Conservation (phyloP, 2,329 filamentous ascomycete genomes). For the Ramichloridium luteum region DNA sequence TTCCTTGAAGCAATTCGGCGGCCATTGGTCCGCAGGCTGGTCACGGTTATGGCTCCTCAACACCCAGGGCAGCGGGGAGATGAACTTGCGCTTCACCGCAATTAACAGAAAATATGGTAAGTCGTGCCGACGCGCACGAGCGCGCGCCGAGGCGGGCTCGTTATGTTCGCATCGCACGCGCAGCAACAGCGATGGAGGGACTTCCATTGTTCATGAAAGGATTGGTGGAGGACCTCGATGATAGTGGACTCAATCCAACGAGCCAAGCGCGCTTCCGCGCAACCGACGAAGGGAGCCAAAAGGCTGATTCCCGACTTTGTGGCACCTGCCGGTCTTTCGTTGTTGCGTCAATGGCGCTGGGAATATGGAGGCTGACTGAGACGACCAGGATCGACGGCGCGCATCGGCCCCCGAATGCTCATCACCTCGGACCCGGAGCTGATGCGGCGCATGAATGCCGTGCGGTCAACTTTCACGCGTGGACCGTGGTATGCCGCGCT, state of each 20-base stretch:
- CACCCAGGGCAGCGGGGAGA: conserved; percentile 26
- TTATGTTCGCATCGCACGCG: conserved; percentile 2
- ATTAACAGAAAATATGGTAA: conserved; percentile 28
- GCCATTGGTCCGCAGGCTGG: conserved; percentile 28
- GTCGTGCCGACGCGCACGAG: too few relatives aligned
- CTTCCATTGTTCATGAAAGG: conserved; percentile 1
- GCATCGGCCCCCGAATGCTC: conserved; percentile 26
- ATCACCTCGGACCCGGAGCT: conserved; percentile 28
- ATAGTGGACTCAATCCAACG: too few relatives aligned
- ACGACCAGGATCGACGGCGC: conserved; percentile 27
- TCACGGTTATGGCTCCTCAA: conserved; percentile 28
- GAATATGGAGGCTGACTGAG: conserved; percentile 8
- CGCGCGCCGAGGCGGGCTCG: background rate
- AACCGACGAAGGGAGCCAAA: too few relatives aligned
- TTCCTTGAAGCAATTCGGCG: conserved; percentile 25
- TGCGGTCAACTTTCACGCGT: conserved; percentile 26
- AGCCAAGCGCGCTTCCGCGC: too few relatives aligned
- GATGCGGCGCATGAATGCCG: conserved; percentile 28
- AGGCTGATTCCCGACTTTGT: too few relatives aligned
- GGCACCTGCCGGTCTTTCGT: background rate
- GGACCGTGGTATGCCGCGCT: conserved; percentile 27
- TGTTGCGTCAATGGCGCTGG: background rate
- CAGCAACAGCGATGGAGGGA: conserved; percentile 1
- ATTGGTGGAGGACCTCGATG: too few relatives aligned
- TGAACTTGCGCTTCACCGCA: conserved; percentile 27